Evolutionary conservation across 768 basidiomycete species (phyloP).

Genomic region (Amylocystis lapponica): DNA sequence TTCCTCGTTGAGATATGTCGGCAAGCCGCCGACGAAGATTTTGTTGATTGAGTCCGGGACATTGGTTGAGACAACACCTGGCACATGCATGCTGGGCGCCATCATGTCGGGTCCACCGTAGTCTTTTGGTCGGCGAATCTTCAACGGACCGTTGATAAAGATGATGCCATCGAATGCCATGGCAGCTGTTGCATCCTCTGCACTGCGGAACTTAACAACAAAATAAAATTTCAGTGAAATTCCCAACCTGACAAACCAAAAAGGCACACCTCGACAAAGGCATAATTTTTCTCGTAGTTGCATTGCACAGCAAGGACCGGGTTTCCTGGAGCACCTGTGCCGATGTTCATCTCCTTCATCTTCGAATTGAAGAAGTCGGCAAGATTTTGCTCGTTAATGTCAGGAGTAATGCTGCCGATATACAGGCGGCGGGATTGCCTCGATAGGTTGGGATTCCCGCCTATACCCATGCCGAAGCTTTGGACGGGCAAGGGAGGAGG

Average conservation of each 20-base stretch:
- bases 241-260: background rate
- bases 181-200: conserved; percentile 93
- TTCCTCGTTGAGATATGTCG: conserved; percentile 94
- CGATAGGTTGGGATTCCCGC: conserved; percentile 81
- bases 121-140: conserved; percentile 96
- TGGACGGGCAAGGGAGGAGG: conserved; percentile 81
- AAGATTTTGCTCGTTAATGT: conserved; percentile 89
- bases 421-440: conserved; percentile 94
- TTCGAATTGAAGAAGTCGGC: conserved; percentile 93
- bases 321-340: conserved; percentile 79
- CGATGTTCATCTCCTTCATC: conserved; percentile 90
- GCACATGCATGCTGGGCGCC: conserved; percentile 71
- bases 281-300: conserved; percentile 98
- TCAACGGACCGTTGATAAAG: conserved; percentile 91
- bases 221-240: conserved; percentile 8
- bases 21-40: conserved; percentile 94
- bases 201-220: conserved; percentile 81
- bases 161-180: conserved; percentile 98
- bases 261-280: conserved; percentile 85
- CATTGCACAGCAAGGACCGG: conserved; percentile 92
- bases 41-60: conserved; percentile 98
- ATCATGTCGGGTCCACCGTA: conserved; percentile 74
- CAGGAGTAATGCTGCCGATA: conserved; percentile 93
- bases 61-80: conserved; percentile 93
- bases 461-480: conserved; percentile 82